Evolutionary conservation across 495 filamentous ascomycete genomes (phyloP).

Genomic region (Lasiosphaeria hispida): DNA sequence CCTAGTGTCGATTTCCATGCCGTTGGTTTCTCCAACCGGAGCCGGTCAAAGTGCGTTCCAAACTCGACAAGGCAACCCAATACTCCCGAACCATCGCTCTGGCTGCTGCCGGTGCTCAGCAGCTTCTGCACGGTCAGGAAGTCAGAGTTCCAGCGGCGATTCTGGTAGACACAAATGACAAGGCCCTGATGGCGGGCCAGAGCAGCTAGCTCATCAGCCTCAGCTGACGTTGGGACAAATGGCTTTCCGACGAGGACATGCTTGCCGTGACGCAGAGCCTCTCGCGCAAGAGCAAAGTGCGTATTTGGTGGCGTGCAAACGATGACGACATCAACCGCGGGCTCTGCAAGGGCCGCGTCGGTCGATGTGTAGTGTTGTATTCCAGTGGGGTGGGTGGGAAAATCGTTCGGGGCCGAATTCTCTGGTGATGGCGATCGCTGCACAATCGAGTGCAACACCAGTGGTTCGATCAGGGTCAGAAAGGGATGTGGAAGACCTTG

Average conservation of each 20-base stretch:
- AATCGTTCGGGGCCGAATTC: constrained; percentile 67
- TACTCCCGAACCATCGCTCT: too few relatives aligned
- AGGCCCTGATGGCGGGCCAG: constrained; percentile 61
- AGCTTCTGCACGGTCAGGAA: constrained; percentile 72
- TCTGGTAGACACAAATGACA: constrained; percentile 81
- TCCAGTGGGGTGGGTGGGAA: too few relatives aligned
- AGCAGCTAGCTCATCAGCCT: constrained; percentile 67
- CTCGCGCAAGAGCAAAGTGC: constrained; percentile 64
- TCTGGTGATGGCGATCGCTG: constrained; percentile 55
- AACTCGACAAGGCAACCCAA: constrained; percentile 76
- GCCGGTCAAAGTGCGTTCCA: constrained; percentile 78
- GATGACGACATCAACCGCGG: constrained; percentile 66
- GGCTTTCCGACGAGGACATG: constrained; percentile 90
- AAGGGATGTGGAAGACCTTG: constrained; percentile 91
- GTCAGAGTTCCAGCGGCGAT: constrained; percentile 82
- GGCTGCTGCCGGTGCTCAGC: constrained; percentile 48
- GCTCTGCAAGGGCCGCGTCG: constrained; percentile 63
- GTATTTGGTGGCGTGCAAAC: constrained; percentile 74
- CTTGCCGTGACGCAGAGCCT: constrained; percentile 71
- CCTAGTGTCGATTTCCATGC: constrained; percentile 68
- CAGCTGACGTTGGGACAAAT: constrained; percentile 67
- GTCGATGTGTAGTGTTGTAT: constrained; percentile 61
- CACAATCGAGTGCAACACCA: constrained; percentile 76
- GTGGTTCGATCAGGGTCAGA: constrained; percentile 59
- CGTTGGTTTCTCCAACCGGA: constrained; percentile 56